Base-by-base conservation (phyloP, 805 yeast species). In the Candida broadrunensis region DNA sequence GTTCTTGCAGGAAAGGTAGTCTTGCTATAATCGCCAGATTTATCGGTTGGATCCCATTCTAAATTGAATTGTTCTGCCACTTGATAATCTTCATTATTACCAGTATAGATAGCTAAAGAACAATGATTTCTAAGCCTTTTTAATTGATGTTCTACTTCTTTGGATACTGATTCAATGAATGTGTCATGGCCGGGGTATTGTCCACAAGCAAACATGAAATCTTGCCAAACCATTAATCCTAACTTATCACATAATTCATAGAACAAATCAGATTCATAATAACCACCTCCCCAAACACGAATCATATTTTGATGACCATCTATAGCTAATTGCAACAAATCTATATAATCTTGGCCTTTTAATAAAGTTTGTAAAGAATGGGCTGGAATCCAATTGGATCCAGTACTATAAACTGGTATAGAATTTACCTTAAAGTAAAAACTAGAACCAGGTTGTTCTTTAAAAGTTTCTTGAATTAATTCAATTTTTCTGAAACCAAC, bases 181-280 rank as follows among this genome's bases (percentile, higher is more conserved):
- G 49, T 55, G 2, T 51, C 51, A 45, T 70, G 60, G 4, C 63
- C 73, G 3, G 80, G 81, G 44, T 77, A 77, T 36, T 69, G 75
- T 1, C 79, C 81, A 57, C 81, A 76, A 2, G 77, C 80, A 61
- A 77, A 76, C 79, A 75, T 70, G 51, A 76, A 73, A 49, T 77
- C 81, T 39, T 77, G 81, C 78, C 80, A 77, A 7, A 77, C 70
- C 48, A 77, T 34, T 9, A 77, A 39, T 2, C 78, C 78, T 3
- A 58, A 43, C 15, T 61, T 36, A 46, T 73, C 78, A 52, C 78
- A 74, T 42, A 60, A 65, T 20, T 61, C 56, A 48, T 74, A 74
- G 46, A 74, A 69, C 5, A 44, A 29, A 23, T 72, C 75, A 19
- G 47, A 51, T 44, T 74, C 78, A 45, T 67, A 74, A 43, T 52